Percentiles rank a stretch among this genome's conserved stretches.
These are phyloP conservation scores for Botryobasidium botryosum DNA, from an alignment of 768 basidiomycete species.

Conservation along the genomic window DNA sequence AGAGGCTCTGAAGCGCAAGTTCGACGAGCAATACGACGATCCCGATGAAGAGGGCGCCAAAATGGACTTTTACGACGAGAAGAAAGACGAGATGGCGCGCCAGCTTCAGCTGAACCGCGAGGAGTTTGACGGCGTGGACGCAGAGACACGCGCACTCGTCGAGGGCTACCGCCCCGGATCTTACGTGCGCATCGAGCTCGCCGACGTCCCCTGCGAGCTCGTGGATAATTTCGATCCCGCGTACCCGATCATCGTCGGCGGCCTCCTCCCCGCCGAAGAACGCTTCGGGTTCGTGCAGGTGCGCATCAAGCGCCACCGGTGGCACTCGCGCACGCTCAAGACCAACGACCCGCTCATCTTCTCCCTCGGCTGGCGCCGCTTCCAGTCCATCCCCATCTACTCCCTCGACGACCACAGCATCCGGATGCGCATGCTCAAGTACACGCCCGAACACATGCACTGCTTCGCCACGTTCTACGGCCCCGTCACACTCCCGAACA, in stretches of 20 bases:
- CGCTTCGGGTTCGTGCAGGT: constrained; percentile 89
- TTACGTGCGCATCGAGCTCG: constrained; percentile 85
- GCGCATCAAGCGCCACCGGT: constrained; percentile 89
- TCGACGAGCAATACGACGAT: constrained; percentile 93
- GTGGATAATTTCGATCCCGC: constrained; percentile 83
- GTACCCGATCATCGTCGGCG: constrained; percentile 85
- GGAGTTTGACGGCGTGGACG: constrained; percentile 69
- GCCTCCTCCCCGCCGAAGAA: constrained; percentile 77
- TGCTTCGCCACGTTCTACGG: constrained; percentile 97
- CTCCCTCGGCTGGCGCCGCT: constrained; percentile 94
- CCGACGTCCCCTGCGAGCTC: constrained; percentile 75
- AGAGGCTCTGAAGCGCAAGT: constrained; percentile 80
- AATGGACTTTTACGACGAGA: constrained; percentile 76
- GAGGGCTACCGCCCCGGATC: constrained; percentile 84
- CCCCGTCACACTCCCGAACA: constrained; percentile 80
- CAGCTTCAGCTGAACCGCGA: constrained; percentile 69
- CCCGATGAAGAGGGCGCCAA: constrained; percentile 41
- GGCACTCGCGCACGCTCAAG: constrained; percentile 83
- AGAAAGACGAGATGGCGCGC: constrained; percentile 79
- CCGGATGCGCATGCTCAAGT: constrained; percentile 98
- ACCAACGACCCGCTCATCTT: constrained; percentile 94
- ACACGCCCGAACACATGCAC: constrained; percentile 99
- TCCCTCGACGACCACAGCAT: constrained; percentile 95
- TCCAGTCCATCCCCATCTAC: constrained; percentile 90
- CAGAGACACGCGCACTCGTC: constrained; percentile 61